A percentile compares a stretch with the other conserved stretches of the same genome.
phyloP scores from a whole-genome alignment of 768 basidiomycete genomes.

The Suillus paluster region DNA sequence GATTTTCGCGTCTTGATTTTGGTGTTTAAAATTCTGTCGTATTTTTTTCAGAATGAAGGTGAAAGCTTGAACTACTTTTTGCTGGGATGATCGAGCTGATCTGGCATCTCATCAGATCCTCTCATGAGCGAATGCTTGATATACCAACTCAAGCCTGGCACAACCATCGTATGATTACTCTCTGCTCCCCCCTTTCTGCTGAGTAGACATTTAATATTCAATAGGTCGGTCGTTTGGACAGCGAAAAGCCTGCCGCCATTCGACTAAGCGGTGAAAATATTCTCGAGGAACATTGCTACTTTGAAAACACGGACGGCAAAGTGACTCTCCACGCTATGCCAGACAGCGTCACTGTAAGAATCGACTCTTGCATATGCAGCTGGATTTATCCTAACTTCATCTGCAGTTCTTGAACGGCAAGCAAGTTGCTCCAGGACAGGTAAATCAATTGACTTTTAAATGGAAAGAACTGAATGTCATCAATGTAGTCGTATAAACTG shows the following conservation, averaged over 20 bases:
- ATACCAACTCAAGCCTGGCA: conserved; percentile 89
- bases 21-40: conserved; percentile 19
- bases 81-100: conserved; percentile 15
- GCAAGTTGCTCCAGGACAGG: conserved; percentile 77
- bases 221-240: conserved; percentile 88
- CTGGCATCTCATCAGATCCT: conserved; percentile 61
- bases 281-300: conserved; percentile 88
- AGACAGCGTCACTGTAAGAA: conserved; percentile 80
- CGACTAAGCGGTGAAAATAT: conserved; percentile 93
- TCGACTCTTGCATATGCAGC: not conserved
- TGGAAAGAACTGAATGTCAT: not conserved
- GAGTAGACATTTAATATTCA: conserved; percentile 5
- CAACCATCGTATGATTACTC: conserved; percentile 61
- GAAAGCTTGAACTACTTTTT: conserved; percentile 18
- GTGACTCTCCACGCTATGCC: conserved; percentile 82
- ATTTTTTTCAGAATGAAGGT: conserved; percentile 69
- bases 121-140: conserved; percentile 96
- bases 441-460: conserved; percentile 38
- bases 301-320: conserved; percentile 85
- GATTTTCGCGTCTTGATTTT: conserved; percentile 14
- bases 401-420: conserved; percentile 91
- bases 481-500: conserved; percentile 71
- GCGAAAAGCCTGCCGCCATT: conserved; percentile 81
- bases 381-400: conserved; percentile 17
- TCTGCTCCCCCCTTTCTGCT: conserved; percentile 15